Evolutionary conservation across 805 yeast species (phyloP), one percentile per base, ranked within the genome.

Genomic region (Komagataella mondaviorum): DNA sequence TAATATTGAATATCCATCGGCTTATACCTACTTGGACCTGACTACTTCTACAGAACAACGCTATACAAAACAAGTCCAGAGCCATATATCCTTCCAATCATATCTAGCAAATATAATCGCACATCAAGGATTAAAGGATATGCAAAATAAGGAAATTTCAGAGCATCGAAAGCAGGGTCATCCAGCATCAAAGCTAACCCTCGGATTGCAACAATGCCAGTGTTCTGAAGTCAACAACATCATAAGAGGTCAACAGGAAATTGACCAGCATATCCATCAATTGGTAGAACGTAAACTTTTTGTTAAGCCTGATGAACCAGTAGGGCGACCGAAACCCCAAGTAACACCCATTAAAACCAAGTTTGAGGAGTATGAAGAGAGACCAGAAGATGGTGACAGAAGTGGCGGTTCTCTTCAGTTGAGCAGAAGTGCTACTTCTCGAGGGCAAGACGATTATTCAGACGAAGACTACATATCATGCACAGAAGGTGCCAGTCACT

Each of bases 391-490:
- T 10, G 39, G 5, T 14, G 39, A 7, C 12, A 5, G 12, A 30
- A 30, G 39, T 30, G 10, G 12, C 39, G 12, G 4, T 30, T 30
- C n/a, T 14, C 39, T 8, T 30, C 10, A 30, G 5, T 30, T 30
- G 39, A 30, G 39, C 39, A 30, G 39, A 30, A 30, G 12, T 30
- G 14, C 12, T 8, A 30, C 39, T 30, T 14, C 39, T 30, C 39
- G 46, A 49, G 14, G 16, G 18, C 30, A 30, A n/a, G 47, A 47
- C 17, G 43, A 47, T 4, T 44, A 54, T 18, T 44, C 23, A 6
- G 46, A 48, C 20, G 49, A 36, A 23, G 54, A 51, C 2, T 51
- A 51, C 16, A 47, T 23, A 14, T 45, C 46, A 16, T 53, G 52
- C 22, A 47, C 45, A 18, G 53, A 49, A 12, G 51, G 53, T 16